A percentile compares a stretch with the other conserved stretches of the same genome.
Evolutionary conservation across 2,329 filamentous ascomycete species (phyloP).

Genomic region (Aphanoascus verrucosus): DNA sequence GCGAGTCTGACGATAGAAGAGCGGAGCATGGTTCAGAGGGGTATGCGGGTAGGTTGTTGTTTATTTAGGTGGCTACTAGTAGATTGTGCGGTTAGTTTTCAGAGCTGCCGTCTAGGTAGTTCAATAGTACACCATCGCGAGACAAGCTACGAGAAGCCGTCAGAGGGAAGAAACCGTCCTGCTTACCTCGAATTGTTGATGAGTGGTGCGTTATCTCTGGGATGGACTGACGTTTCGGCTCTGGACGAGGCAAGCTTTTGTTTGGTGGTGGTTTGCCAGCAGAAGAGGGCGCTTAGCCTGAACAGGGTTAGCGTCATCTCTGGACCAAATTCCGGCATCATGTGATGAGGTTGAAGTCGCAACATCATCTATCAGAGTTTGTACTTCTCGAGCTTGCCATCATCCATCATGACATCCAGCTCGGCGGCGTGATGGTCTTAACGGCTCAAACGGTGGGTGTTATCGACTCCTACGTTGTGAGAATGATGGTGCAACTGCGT

Average conservation of each 20-base stretch:
- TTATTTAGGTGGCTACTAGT: slow-evolving; percentile 2
- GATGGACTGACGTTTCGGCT: slow-evolving; percentile 6
- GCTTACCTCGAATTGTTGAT: slow-evolving; percentile 1
- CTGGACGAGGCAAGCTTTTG: slow-evolving; percentile 3
- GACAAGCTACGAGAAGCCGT: background rate
- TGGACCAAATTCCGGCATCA: too few species aligned
- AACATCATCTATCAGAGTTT: too few species aligned
- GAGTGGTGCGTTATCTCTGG: background rate
- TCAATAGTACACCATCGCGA: background rate
- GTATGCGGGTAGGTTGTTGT: background rate
- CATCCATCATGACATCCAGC: too few species aligned
- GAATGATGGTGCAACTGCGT: too few species aligned
- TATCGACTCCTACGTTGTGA: too few species aligned
- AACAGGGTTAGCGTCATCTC: slow-evolving; percentile 1
- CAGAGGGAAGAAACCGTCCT: background rate
- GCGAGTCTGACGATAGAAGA: slow-evolving; percentile 51
- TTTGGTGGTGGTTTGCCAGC: background rate
- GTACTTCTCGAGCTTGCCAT: too few species aligned
- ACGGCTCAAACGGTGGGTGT: too few species aligned
- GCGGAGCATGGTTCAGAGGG: slow-evolving; percentile 52
- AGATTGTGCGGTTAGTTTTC: background rate
- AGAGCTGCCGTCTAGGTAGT: background rate
- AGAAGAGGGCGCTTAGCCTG: background rate
- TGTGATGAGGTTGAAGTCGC: too few species aligned
- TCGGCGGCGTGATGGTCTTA: too few species aligned